phyloP scores from a whole-genome alignment of 2,329 filamentous ascomycete genomes.

The Mollisia scopiformis region DNA sequence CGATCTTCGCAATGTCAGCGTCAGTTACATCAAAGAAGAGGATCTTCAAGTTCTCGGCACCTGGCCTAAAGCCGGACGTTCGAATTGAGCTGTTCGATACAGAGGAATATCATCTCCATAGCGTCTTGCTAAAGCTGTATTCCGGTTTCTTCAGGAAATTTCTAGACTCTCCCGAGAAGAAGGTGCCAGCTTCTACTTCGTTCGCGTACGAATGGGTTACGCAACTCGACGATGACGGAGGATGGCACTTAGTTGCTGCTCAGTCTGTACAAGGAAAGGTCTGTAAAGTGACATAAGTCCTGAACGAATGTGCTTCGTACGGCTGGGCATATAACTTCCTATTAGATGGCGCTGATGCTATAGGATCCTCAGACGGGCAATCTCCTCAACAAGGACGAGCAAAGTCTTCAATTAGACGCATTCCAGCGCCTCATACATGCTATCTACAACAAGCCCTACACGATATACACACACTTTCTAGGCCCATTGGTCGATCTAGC shows the following conservation, averaged over 20 bases:
- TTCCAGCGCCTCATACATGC: background rate
- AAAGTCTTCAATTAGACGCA: no score
- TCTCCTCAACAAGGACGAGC: no score
- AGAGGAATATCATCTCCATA: slow-evolving; percentile 12
- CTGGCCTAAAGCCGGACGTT: background rate
- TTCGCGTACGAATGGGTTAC: slow-evolving; percentile 14
- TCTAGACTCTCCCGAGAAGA: slow-evolving; percentile 19
- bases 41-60: background rate
- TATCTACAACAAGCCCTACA: background rate
- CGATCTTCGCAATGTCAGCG: no score
- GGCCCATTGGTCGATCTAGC: background rate
- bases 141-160: slow-evolving; percentile 18
- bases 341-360: no score
- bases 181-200: background rate
- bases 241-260: slow-evolving; percentile 1
- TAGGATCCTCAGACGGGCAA: no score
- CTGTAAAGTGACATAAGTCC: no score
- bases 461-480: background rate
- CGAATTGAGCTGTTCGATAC: slow-evolving; percentile 8
- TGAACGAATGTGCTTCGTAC: no score
- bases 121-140: slow-evolving; percentile 14
- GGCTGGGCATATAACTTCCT: no score
- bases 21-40: no score
- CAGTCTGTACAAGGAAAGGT: background rate
- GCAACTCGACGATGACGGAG: slow-evolving; percentile 4